phyloP scores from a whole-genome alignment of 176 grass and related monocot genomes.

The Eragrostis nindensis region DNA sequence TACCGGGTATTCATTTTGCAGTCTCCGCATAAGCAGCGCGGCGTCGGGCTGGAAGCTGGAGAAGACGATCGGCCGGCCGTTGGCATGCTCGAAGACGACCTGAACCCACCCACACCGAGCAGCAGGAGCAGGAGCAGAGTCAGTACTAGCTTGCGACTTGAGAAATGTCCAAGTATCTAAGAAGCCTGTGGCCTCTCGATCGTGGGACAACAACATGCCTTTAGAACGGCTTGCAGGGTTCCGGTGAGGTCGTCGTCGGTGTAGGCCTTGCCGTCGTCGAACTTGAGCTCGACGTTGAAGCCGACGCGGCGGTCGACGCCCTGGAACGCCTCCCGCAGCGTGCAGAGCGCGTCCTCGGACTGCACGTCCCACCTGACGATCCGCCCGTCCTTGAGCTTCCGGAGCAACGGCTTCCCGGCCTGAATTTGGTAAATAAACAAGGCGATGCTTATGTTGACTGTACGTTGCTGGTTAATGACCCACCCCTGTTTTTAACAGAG shows the following conservation, averaged over 20 bases:
- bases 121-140: too few relatives aligned
- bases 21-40: conserved; percentile 43
- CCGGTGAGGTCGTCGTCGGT: background rate
- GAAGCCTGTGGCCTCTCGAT: too few relatives aligned
- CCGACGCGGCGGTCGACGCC: conserved; percentile 53
- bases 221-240: background rate
- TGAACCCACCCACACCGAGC: conserved; percentile 33
- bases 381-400: conserved; percentile 76
- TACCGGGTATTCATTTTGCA: conserved; percentile 76
- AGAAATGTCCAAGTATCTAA: too few relatives aligned
- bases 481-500: too few relatives aligned
- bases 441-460: too few relatives aligned
- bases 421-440: conserved; percentile 14
- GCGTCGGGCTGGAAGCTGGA: conserved; percentile 91
- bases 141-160: too few relatives aligned
- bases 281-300: conserved; percentile 55
- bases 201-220: too few relatives aligned
- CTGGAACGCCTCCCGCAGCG: conserved; percentile 69
- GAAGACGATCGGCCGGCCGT: conserved; percentile 67
- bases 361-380: conserved; percentile 64
- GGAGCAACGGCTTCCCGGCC: conserved; percentile 60
- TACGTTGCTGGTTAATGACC: too few relatives aligned
- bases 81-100: conserved; percentile 57
- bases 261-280: background rate
- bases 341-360: conserved; percentile 60